Percentiles rank a stretch among this genome's conserved stretches.
These are phyloP conservation scores for Polychytrium aggregatum DNA, from an alignment of 192 early-diverging fungal genomes.

Conservation along the genomic window DNA sequence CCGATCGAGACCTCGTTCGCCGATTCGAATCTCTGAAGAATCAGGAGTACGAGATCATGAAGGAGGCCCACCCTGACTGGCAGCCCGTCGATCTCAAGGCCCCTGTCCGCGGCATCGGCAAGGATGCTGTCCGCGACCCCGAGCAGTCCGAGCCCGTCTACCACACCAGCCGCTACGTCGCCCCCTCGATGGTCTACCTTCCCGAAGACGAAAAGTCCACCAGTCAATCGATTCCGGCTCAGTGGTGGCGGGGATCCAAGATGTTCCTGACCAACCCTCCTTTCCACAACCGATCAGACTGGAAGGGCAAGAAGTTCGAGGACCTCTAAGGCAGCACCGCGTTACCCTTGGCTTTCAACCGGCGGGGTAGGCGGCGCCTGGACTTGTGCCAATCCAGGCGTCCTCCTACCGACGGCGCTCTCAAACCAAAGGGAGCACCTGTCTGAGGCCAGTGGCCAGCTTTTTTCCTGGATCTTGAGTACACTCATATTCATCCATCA, in stretches of 20 bases:
- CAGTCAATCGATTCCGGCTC: slow-evolving; percentile 15
- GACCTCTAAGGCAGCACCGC: neutral
- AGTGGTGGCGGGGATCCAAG: slow-evolving; percentile 45
- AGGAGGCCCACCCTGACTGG: slow-evolving; percentile 46
- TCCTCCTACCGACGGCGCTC: too few relatives aligned
- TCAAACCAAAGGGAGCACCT: too few relatives aligned
- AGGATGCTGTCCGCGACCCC: slow-evolving; percentile 45
- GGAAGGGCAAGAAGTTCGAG: too few relatives aligned
- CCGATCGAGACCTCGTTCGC: slow-evolving; percentile 78
- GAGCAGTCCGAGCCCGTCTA: slow-evolving; percentile 76
- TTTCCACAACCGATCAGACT: slow-evolving; percentile 22
- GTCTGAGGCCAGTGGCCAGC: too few relatives aligned
- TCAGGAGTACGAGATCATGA: slow-evolving; percentile 79
- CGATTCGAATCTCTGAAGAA: slow-evolving; percentile 59
- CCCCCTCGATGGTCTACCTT: slow-evolving; percentile 53
- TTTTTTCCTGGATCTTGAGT: too few relatives aligned
- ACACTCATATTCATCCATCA: too few relatives aligned
- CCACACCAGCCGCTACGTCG: slow-evolving; percentile 72
- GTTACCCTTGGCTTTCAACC: neutral
- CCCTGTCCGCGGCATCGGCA: slow-evolving; percentile 31
- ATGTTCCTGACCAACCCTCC: slow-evolving; percentile 32
- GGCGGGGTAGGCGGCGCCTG: neutral
- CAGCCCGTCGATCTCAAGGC: slow-evolving; percentile 30
- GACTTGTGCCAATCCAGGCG: too few relatives aligned
- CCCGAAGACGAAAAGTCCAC: slow-evolving; percentile 27